Percentiles rank a stretch among this genome's conserved stretches.
Conservation (phyloP, 2,329 filamentous ascomycete genomes). For the Chaetomiaceae sp. region DNA sequence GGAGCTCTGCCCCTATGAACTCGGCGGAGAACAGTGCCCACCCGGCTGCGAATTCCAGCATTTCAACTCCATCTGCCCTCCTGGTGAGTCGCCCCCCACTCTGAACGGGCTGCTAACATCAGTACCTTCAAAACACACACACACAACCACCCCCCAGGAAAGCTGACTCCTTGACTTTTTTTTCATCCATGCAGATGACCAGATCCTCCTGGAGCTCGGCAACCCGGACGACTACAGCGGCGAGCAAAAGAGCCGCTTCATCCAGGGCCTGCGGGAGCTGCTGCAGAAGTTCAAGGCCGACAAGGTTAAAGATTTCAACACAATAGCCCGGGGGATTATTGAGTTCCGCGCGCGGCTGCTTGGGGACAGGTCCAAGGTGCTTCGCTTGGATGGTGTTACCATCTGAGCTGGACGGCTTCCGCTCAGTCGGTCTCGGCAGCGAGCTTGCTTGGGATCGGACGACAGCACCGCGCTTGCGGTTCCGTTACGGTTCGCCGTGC, state of each 20-base stretch:
- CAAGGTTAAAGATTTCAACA: conserved; percentile 61
- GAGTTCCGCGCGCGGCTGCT: conserved; percentile 62
- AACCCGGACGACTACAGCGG: conserved; percentile 60
- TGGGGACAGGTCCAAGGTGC: conserved; percentile 59
- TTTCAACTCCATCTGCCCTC: conserved; percentile 66
- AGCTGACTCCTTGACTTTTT: conserved; percentile 43
- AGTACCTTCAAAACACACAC: conserved; percentile 27
- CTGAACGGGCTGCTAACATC: conserved; percentile 30
- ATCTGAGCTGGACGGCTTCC: conserved; percentile 19
- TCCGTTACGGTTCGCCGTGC: background rate
- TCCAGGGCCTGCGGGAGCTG: conserved; percentile 56
- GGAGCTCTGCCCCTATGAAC: conserved; percentile 72
- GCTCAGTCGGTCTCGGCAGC: too few species aligned
- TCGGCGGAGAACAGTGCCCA: conserved; percentile 63
- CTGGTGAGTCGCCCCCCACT: conserved; percentile 58
- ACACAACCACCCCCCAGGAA: conserved; percentile 42
- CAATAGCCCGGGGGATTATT: conserved; percentile 63
- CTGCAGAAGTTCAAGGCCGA: conserved; percentile 56
- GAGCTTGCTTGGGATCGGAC: too few species aligned
- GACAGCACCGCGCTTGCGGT: too few species aligned
- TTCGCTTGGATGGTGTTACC: conserved; percentile 51
- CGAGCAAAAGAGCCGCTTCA: conserved; percentile 58
- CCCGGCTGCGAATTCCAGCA: conserved; percentile 72
- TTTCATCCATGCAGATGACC: conserved; percentile 64
- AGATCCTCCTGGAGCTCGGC: conserved; percentile 68